Conservation (phyloP, 2,329 filamentous ascomycete genomes). For the Whalleya microplaca region DNA sequence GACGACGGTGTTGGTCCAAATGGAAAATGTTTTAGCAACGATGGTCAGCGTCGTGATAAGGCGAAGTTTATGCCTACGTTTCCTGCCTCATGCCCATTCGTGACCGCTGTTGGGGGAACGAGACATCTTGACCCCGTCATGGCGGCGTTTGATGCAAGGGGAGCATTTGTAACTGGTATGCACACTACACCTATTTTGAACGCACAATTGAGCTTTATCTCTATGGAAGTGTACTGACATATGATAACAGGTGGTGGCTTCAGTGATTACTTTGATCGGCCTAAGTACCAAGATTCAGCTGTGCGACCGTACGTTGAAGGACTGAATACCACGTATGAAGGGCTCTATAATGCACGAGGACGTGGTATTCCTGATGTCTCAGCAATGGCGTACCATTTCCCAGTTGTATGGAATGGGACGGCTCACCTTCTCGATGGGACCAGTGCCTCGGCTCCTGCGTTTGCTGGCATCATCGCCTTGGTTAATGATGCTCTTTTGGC, state of each 20-base stretch:
- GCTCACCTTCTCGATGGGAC: conserved; percentile 26
- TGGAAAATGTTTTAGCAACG: conserved; percentile 56
- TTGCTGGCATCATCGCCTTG: conserved; percentile 56
- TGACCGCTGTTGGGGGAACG: conserved; percentile 69
- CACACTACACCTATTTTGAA: not conserved
- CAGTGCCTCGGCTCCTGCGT: conserved; percentile 53
- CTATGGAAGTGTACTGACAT: not conserved
- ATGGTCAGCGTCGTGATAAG: conserved; percentile 53
- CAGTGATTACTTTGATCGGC: conserved; percentile 50
- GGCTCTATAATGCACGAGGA: conserved; percentile 32
- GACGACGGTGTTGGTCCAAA: conserved; percentile 57
- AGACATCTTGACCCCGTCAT: not conserved
- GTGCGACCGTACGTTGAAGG: conserved; percentile 46
- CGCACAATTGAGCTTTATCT: not conserved
- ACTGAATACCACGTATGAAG: conserved; percentile 35
- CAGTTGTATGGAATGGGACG: conserved; percentile 41
- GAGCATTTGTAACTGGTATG: conserved; percentile 18
- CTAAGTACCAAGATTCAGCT: conserved; percentile 46
- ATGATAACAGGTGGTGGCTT: conserved; percentile 45
- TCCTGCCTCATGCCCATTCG: conserved; percentile 69
- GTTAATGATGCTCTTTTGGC: conserved; percentile 57
- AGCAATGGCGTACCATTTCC: conserved; percentile 45
- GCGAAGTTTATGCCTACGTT: conserved; percentile 64
- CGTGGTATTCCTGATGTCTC: conserved; percentile 56
- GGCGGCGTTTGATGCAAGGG: not conserved